A percentile compares a stretch with the other conserved stretches of the same genome.
phyloP scores from a whole-genome alignment of 2,329 filamentous ascomycete genomes.

The Trichoderma aggressivum region DNA sequence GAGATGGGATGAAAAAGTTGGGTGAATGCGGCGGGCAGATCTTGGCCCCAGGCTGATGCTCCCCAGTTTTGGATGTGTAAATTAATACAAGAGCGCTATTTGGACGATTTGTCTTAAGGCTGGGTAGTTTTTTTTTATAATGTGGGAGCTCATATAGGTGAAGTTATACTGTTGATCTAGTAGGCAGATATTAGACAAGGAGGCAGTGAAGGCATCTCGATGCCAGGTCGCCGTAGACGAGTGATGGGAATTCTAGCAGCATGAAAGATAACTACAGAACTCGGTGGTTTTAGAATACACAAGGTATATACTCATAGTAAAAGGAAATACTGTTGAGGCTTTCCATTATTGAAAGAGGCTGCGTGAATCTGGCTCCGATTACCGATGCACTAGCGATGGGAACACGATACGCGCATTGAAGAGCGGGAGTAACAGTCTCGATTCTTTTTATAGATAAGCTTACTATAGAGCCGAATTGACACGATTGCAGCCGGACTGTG shows the following conservation, averaged over 20 bases:
- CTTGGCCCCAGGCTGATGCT: neutral
- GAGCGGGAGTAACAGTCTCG: neutral
- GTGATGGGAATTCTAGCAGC: fast-evolving
- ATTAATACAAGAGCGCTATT: neutral
- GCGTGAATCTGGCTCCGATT: neutral
- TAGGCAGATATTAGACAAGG: neutral
- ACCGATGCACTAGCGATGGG: neutral
- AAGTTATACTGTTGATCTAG: neutral
- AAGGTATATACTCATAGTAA: neutral
- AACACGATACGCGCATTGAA: neutral
- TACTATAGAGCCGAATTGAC: neutral
- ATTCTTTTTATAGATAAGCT: neutral
- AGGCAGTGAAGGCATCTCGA: neutral
- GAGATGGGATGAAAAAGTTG: neutral
- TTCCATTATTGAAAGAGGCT: neutral
- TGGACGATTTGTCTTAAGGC: neutral
- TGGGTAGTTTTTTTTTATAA: neutral
- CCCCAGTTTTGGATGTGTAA: neutral
- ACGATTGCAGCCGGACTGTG: neutral
- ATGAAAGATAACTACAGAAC: neutral
- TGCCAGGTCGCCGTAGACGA: neutral
- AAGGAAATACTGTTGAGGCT: neutral
- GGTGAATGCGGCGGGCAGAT: neutral
- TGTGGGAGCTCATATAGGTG: neutral
- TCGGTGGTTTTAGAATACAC: neutral